A percentile compares a stretch with the other conserved stretches of the same genome.
These are phyloP conservation scores for Puccinia horiana DNA, from an alignment of 1,284 basidiomycete species.

Conservation along the genomic window DNA sequence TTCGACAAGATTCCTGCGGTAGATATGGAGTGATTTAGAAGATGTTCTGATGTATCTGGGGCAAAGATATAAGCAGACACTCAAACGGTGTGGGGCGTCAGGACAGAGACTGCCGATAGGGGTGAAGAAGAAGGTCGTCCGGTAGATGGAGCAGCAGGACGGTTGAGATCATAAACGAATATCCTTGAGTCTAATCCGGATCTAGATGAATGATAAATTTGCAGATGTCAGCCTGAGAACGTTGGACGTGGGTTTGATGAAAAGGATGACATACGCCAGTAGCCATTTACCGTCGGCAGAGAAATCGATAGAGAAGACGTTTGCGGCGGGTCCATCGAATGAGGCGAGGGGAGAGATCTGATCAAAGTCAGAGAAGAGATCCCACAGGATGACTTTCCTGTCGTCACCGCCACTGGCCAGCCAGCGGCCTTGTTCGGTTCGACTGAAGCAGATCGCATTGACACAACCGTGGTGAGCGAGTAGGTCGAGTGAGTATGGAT, in stretches of 20 bases:
- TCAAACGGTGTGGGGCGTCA: conserved; percentile 21
- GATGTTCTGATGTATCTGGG: not conserved
- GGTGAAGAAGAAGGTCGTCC: not conserved
- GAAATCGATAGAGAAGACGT: conserved; percentile 43
- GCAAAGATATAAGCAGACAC: not conserved
- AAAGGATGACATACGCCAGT: conserved; percentile 6
- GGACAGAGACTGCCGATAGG: conserved; percentile 16
- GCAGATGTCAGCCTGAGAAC: not conserved
- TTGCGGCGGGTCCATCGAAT: conserved; percentile 28
- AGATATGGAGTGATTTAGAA: not conserved
- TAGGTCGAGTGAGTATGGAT: conserved; percentile 37
- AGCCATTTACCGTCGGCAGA: conserved; percentile 20
- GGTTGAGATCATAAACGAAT: conserved; percentile 23
- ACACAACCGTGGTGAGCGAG: conserved; percentile 28
- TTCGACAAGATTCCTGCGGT: conserved; percentile 30
- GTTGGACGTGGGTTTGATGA: not conserved
- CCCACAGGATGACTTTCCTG: conserved; percentile 36
- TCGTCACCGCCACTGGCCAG: conserved; percentile 33
- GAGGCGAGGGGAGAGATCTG: conserved; percentile 20
- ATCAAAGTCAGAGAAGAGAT: conserved; percentile 32
- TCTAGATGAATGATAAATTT: not conserved
- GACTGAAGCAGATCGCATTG: conserved; percentile 30
- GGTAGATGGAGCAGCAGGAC: not conserved
- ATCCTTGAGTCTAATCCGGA: conserved; percentile 41
- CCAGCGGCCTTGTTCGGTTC: conserved; percentile 11